Evolutionary conservation across 108 stramenopile species (phyloP), one percentile per base, ranked within the genome.

Genomic region (Cyclotella choctawhatcheeana): DNA sequence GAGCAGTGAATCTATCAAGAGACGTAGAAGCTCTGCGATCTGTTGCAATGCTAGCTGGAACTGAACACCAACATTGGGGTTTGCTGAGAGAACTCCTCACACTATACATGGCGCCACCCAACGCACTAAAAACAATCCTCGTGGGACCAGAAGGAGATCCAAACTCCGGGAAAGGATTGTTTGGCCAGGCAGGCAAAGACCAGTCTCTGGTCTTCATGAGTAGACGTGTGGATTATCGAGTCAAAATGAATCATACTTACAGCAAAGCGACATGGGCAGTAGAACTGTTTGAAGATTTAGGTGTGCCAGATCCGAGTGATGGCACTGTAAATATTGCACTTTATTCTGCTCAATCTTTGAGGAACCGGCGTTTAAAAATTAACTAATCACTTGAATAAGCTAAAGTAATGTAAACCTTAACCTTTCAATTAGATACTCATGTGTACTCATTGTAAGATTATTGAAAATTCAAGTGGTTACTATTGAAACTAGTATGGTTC

Each of bases 41-140:
- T 31, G 93, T 91, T 45, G 81, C 89, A 27, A 89, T 89, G 89
- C 74, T 93, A 61, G 90, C 90, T 26, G 93, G 93, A 48, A 88
- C 80, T 5, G 74, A 91, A 54, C 90, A 93, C 75, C 83, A 82
- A 22, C 93, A 93, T 63, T 93, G 93, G 93, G 90, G 89, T 62
- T 73, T 82, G 48, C 67, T 93, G 18, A 75, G 87, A 22, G 93
- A 93, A 64, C 73, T 93, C 22, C 53, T 93, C 40, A 91, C 93
- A 2, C 76, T 93, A 24, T 93, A 89, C 81, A 91, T 93, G 93
- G 89, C 90, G 6, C 90, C 93, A 20, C 93, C 93, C 5, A 90
- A 89, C 77, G 85, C 90, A 20, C 85, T 93, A 13, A 93, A 89
- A 58, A 86, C 88, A 34, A 89, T 93, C 80, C 69, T 93, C 31